Evolutionary conservation across 192 early-diverging fungal species (phyloP), one percentile per base, ranked within the genome.

Genomic region (Coemansia sp.): DNA sequence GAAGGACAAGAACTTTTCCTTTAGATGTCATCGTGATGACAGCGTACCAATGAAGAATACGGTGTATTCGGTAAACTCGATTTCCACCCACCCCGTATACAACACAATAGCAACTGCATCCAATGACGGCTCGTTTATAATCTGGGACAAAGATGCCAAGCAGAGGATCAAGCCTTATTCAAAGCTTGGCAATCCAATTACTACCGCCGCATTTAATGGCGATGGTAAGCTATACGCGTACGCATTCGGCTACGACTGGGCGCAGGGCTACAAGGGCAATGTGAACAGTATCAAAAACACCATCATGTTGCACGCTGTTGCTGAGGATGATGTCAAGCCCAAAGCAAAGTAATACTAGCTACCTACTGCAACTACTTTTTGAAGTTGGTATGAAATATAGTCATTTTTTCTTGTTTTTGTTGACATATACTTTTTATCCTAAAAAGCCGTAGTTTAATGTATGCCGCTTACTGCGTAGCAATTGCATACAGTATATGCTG

Each of bases 131-230:
- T 80, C 83, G 21, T 86, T 93, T 45, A 74, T 83, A 40, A 94
- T 96, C 65, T 98, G 96, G 96, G 96, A 98, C 76, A 96, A 94
- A 72, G 91, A 92, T 63, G 86, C 91, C 15, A 87, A 87, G 63
- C 88, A 88, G 53, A 85, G 88, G 51, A 82, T 96, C 53, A 94
- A 94, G 78, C 57, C 68, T 14, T 87, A 91, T 65, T 45, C 71
- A 30, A 84, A 84, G 19, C 70, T 87, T 13, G 83, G 80, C 21
- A 79, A 61, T 7, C 85, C 87, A 18, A 87, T 98, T 50, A 57
- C 85, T 3, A 73, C 83, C 30, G 80, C 88, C 11, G 84, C 90
- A 10, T 96, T 94, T 74, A 91, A 85, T 49, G 78, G 81, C 30
- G 90, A 86, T 38, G 96, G 94, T 19, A 80, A 70, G 28, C 90